Evolutionary conservation across 2,329 filamentous ascomycete genomes (phyloP), one percentile per base, ranked within the genome.

Genomic region (Fusarium sp.): DNA sequence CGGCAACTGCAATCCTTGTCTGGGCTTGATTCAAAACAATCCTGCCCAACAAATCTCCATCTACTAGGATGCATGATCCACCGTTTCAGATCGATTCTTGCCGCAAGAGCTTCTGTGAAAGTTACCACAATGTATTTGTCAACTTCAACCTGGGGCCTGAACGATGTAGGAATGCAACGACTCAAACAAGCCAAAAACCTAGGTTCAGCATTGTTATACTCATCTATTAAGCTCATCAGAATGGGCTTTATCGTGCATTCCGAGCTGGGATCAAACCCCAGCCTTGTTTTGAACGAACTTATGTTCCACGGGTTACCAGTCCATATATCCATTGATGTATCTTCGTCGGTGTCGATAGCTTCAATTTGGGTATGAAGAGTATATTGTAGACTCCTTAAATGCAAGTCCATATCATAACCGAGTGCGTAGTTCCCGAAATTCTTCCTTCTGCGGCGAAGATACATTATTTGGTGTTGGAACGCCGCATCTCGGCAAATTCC

Each of bases 1-100:
- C 6, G 6, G 3, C 41, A 44, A 17, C n/a, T 44, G 15, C 41
- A 44, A 24, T 17, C 7, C 14, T 44, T 17, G 10, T 17, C 15
- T 44, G 41, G 2, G 2, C n/a, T 17, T 7, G n/a, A 24, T 5
- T 3, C n/a, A 7, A 17, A 12, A 17, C 41, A 44, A 24, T n/a
- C 6, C 41, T 44, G 41, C 15, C n/a, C 41, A 6, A 17, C 41
- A n/a, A n/a, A n/a, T n/a, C n/a, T n/a, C n/a, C n/a, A n/a, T n/a
- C n/a, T n/a, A n/a, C n/a, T n/a, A n/a, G n/a, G n/a, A n/a, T n/a
- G n/a, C n/a, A n/a, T n/a, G n/a, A n/a, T n/a, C 41, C 41, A 42
- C 39, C 39, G n/a, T n/a, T 0, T 10, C 7, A 13, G 22, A 22
- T n/a, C 12, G 7, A 41, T 1, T 22, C 2, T 13, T 39, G 3